Base-by-base conservation (phyloP, 805 yeast species). In the Ogataea pini region DNA sequence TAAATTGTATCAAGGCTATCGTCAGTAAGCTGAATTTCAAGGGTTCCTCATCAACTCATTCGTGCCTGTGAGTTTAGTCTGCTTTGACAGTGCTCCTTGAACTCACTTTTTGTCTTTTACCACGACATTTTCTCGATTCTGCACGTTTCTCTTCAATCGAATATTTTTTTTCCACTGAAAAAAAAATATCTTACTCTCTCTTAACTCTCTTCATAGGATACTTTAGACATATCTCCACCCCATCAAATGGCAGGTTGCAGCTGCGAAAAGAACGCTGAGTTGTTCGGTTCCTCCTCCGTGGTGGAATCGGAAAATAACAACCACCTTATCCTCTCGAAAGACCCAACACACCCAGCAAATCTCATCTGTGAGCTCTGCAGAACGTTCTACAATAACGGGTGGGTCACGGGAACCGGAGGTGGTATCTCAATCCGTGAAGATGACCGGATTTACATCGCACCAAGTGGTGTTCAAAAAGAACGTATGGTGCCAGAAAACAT, bases 361-460 rank as follows among this genome's bases (percentile, higher is more conserved):
- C 71, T 86, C 58, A 88, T 91, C 52, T 89, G 96, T 64, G 86
- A 85, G 50, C 74, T 91, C 25, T 90, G 97, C 64, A 73, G 79
- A 44, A 70, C 78, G 14, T 89, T 92, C 63, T 92, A 86, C 64
- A 74, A 79, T 56, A 85, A 86, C 61, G 85, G 87, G 43, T 90
- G 97, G 96, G 92, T 89, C 57, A 84, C 96, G 0, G 97, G 97
- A 2, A 92, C 98, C 1, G 97, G 96, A 2, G 98, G 97, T 27
- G 97, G 97, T 3, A 85, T 92, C 58, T 86, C 96, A 27, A 85
- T 91, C 42, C 69, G 84, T 46, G 75, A 77, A 2, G 77, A 75
- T 1, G 74, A 80, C 51, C 59, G 71, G 17, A 79, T 88, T 14
- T 91, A 77, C 64, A 76, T 91, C 34, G 95, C 97, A 0, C 97